Evolutionary conservation across 441 rosid genomes (phyloP).

Genomic region (Daphne laureola): DNA sequence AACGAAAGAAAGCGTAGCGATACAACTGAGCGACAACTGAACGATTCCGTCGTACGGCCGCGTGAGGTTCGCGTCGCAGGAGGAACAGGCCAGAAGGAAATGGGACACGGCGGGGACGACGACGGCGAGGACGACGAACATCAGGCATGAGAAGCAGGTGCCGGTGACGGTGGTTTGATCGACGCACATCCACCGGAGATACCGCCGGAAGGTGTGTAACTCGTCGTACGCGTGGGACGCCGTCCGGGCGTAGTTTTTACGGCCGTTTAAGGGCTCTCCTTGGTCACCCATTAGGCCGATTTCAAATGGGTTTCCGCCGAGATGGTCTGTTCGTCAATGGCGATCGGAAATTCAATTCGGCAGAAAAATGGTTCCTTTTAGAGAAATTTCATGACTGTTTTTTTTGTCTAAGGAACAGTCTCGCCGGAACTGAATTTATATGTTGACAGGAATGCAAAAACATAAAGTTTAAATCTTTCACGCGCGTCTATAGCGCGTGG

Average conservation of each 20-base stretch:
- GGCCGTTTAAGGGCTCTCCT: constrained; percentile 24
- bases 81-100: constrained; percentile 60
- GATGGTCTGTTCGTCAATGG: too few relatives aligned
- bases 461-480: too few relatives aligned
- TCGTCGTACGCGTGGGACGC: constrained; percentile 67
- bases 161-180: constrained; percentile 61
- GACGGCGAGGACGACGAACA: constrained; percentile 54
- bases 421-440: too few relatives aligned
- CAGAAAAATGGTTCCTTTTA: too few relatives aligned
- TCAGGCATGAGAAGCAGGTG: constrained; percentile 56
- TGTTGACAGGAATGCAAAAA: too few relatives aligned
- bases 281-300: constrained; percentile 12
- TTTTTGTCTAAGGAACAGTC: too few relatives aligned
- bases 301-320: background rate
- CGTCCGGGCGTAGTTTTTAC: constrained; percentile 34
- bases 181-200: constrained; percentile 79
- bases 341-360: too few relatives aligned
- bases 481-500: too few relatives aligned
- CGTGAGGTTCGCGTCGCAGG: constrained; percentile 59
- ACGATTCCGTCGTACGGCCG: constrained; percentile 68
- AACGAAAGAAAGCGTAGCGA: constrained; percentile 68
- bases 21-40: constrained; percentile 66
- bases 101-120: constrained; percentile 66
- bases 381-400: too few relatives aligned
- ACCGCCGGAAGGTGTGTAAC: constrained; percentile 60